Percentiles rank a stretch among this genome's conserved stretches.
Evolutionary conservation across 1,139 yeast species (phyloP).

Genomic region (Candida buenavistaensis): DNA sequence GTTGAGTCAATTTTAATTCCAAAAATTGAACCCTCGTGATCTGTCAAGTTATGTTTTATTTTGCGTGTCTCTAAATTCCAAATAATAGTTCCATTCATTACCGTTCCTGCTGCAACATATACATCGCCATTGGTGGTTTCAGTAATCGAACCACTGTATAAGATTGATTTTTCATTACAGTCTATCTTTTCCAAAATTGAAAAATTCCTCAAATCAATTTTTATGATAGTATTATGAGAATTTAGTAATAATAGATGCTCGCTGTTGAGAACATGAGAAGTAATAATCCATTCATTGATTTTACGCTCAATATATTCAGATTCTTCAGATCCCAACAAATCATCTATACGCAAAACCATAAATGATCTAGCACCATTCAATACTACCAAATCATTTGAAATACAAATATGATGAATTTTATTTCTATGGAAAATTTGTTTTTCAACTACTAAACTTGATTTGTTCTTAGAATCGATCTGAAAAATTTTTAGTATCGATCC

Average conservation of each 20-base stretch:
- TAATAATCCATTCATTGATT: constrained; percentile 76
- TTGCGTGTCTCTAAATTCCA: constrained; percentile 60
- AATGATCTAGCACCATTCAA: constrained; percentile 78
- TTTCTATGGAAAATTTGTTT: constrained; percentile 60
- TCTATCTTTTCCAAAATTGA: constrained; percentile 40
- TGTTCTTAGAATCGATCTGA: constrained; percentile 29
- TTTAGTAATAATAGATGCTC: constrained; percentile 55
- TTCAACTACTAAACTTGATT: constrained; percentile 37
- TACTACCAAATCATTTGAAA: constrained; percentile 36
- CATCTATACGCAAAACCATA: constrained; percentile 32
- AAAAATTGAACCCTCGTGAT: constrained; percentile 91
- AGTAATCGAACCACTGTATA: constrained; percentile 80
- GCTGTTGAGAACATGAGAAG: constrained; percentile 49
- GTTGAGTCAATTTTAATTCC: constrained; percentile 64
- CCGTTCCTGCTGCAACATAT: constrained; percentile 84
- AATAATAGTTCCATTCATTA: constrained; percentile 79
- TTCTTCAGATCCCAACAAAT: constrained; percentile 17
- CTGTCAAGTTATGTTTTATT: constrained; percentile 56
- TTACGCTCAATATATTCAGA: constrained; percentile 40
- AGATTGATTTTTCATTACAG: constrained; percentile 74
- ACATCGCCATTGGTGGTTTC: constrained; percentile 44
- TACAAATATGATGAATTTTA: constrained; percentile 74
- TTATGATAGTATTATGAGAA: constrained; percentile 74
- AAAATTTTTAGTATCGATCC: constrained; percentile 69
- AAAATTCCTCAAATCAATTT: constrained; percentile 35